A percentile compares a stretch with the other conserved stretches of the same genome.
Evolutionary conservation across 2,329 filamentous ascomycete species (phyloP).

Genomic region (Chalaropsis ovoidea): DNA sequence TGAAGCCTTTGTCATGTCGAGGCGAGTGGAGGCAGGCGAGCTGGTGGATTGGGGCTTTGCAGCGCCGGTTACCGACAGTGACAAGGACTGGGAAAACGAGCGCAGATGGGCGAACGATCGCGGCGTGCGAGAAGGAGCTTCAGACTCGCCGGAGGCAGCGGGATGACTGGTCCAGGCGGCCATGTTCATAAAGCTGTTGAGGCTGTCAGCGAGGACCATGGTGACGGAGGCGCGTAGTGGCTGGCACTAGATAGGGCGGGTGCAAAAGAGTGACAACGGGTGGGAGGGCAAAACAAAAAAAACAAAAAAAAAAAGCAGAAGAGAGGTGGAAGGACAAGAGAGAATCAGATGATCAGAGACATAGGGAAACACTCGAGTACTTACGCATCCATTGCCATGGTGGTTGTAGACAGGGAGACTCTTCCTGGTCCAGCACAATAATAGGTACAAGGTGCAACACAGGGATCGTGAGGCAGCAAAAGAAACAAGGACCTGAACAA

Average conservation of each 20-base stretch:
- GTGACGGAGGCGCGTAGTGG: neutral
- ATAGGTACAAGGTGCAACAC: constrained; percentile 11
- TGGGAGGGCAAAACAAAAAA: neutral
- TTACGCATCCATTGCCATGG: constrained; percentile 15
- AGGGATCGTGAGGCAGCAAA: constrained; percentile 15
- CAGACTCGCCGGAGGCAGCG: constrained; percentile 17
- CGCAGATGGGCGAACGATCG: constrained; percentile 23
- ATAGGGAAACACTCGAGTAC: constrained; percentile 1
- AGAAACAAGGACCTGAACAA: constrained; percentile 8
- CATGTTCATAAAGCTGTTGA: constrained; percentile 43
- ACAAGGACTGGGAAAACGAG: constrained; percentile 23
- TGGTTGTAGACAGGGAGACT: neutral
- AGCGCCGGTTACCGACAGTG: constrained; percentile 8
- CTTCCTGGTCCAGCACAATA: constrained; percentile 1
- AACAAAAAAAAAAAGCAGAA: neutral
- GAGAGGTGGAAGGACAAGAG: neutral
- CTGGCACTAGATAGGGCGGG: neutral
- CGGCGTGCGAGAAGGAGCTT: constrained; percentile 19
- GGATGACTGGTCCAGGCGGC: constrained; percentile 43
- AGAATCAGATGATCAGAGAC: constrained; percentile 15
- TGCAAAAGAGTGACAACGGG: neutral
- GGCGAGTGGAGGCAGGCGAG: constrained; percentile 17
- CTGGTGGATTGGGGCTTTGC: constrained; percentile 6
- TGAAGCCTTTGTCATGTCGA: constrained; percentile 18
- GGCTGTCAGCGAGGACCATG: constrained; percentile 23